These are phyloP conservation scores for Galium porrigens DNA, from an alignment of 305 asterid genomes.

Conservation along the genomic window DNA sequence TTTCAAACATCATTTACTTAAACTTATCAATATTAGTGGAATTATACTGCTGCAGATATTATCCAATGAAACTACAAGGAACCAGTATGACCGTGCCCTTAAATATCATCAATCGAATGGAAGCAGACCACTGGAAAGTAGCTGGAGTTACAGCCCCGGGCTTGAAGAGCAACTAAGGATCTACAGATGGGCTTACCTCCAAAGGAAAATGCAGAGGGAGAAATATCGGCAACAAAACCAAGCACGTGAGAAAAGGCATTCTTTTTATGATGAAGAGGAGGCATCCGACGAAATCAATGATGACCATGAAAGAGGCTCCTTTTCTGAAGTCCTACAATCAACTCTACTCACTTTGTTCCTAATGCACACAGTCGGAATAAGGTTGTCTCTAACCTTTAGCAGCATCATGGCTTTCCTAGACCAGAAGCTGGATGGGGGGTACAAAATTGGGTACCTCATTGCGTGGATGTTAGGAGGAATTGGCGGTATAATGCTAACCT, in stretches of 20 bases:
- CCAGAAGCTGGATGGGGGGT: slow-evolving; percentile 56
- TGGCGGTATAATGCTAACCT: slow-evolving; percentile 55
- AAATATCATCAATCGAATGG: slow-evolving; percentile 26
- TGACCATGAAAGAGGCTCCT: slow-evolving; percentile 47
- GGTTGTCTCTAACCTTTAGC: slow-evolving; percentile 51
- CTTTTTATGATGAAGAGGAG: slow-evolving; percentile 32
- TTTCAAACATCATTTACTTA: slow-evolving; percentile 1
- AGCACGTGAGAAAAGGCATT: slow-evolving; percentile 20
- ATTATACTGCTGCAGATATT: slow-evolving; percentile 34
- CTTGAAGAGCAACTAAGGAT: slow-evolving; percentile 36
- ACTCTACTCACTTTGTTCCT: slow-evolving; percentile 53
- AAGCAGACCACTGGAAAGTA: slow-evolving; percentile 25
- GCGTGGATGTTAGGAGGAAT: slow-evolving; percentile 73
- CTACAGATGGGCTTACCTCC: slow-evolving; percentile 52
- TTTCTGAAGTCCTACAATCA: slow-evolving; percentile 51
- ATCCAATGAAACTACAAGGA: slow-evolving; percentile 45
- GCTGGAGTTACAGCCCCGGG: slow-evolving; percentile 34
- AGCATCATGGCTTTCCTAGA: slow-evolving; percentile 59
- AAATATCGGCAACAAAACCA: slow-evolving; percentile 32
- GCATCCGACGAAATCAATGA: slow-evolving; percentile 22
- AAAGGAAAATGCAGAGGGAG: slow-evolving; percentile 41
- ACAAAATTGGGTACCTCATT: slow-evolving; percentile 51
- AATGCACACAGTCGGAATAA: slow-evolving; percentile 54
- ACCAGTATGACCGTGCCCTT: slow-evolving; percentile 48
- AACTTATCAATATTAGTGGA: slow-evolving; percentile 6